Evolutionary conservation across 768 basidiomycete genomes (phyloP).

Genomic region (Psilocybe subaeruginosa): DNA sequence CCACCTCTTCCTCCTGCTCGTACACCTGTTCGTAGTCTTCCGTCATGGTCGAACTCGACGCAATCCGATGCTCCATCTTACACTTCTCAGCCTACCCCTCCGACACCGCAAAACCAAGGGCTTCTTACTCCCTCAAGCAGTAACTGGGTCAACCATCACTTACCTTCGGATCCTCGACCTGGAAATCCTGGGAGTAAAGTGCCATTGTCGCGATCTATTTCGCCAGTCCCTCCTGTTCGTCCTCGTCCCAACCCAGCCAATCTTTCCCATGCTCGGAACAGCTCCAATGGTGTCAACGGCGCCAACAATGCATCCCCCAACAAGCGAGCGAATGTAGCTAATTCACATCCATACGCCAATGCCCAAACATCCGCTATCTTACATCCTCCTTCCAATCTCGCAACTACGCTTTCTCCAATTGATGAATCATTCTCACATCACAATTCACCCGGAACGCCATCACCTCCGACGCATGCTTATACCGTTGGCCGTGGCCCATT

Average conservation of each 20-base stretch:
- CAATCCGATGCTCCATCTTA: constrained; percentile 55
- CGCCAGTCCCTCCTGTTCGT: constrained; percentile 42
- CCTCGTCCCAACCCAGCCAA: constrained; percentile 30
- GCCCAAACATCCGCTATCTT: constrained; percentile 42
- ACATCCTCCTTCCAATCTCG: constrained; percentile 49
- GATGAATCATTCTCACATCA: constrained; percentile 59
- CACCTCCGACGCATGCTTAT: constrained; percentile 53
- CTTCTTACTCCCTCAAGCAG: constrained; percentile 47
- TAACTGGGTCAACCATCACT: constrained; percentile 51
- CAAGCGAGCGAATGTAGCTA: constrained; percentile 45
- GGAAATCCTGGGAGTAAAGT: constrained; percentile 47
- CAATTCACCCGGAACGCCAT: constrained; percentile 42
- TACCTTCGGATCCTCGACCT: constrained; percentile 66
- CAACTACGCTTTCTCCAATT: constrained; percentile 72
- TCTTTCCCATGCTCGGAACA: constrained; percentile 49
- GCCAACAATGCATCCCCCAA: constrained; percentile 40
- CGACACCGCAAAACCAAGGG: constrained; percentile 39
- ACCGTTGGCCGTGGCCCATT: constrained; percentile 66
- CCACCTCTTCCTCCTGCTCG: constrained; percentile 56
- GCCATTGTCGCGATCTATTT: constrained; percentile 42
- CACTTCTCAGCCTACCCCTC: constrained; percentile 40
- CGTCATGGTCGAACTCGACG: constrained; percentile 58
- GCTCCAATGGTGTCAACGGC: constrained; percentile 51
- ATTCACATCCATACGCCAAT: constrained; percentile 65
- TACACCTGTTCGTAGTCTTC: constrained; percentile 38